Conservation (phyloP, 495 filamentous ascomycete genomes). For the Podospora bellae-mahoneyi region DNA sequence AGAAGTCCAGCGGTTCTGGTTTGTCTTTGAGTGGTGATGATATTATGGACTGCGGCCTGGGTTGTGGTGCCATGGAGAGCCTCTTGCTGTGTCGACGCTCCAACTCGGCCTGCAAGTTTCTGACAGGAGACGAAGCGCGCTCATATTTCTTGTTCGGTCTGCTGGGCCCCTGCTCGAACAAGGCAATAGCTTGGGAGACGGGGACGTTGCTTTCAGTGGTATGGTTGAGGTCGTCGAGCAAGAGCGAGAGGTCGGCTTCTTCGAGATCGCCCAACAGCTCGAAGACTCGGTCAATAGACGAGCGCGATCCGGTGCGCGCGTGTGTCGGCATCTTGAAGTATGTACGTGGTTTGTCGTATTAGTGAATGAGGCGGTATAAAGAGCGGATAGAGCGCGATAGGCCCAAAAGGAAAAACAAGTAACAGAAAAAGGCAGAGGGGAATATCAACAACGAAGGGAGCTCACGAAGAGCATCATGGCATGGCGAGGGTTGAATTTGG, state of each 20-base stretch:
- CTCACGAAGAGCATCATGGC: constrained; percentile 20
- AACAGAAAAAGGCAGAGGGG: background rate
- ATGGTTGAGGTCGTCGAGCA: constrained; percentile 39
- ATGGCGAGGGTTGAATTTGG: constrained; percentile 2
- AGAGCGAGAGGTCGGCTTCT: constrained; percentile 33
- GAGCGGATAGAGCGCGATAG: constrained; percentile 7
- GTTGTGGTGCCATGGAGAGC: constrained; percentile 27
- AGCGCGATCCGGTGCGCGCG: constrained; percentile 33
- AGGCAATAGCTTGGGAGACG: constrained; percentile 34
- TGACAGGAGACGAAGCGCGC: constrained; percentile 32
- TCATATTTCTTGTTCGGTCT: constrained; percentile 26
- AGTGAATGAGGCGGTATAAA: background rate
- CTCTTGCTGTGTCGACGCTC: constrained; percentile 38
- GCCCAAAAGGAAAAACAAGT: background rate
- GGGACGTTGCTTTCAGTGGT: constrained; percentile 40
- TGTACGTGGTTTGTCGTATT: background rate
- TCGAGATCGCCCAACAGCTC: constrained; percentile 39
- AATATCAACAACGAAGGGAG: constrained; percentile 12
- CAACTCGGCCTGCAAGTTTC: constrained; percentile 33
- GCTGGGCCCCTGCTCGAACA: constrained; percentile 30
- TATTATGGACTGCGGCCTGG: constrained; percentile 5
- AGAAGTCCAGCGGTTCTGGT: background rate
- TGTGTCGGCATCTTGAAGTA: constrained; percentile 30
- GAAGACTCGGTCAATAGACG: constrained; percentile 41
- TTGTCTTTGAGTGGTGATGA: constrained; percentile 7